Evolutionary conservation across 768 basidiomycete genomes (phyloP).

Genomic region (Hericium coralloides): DNA sequence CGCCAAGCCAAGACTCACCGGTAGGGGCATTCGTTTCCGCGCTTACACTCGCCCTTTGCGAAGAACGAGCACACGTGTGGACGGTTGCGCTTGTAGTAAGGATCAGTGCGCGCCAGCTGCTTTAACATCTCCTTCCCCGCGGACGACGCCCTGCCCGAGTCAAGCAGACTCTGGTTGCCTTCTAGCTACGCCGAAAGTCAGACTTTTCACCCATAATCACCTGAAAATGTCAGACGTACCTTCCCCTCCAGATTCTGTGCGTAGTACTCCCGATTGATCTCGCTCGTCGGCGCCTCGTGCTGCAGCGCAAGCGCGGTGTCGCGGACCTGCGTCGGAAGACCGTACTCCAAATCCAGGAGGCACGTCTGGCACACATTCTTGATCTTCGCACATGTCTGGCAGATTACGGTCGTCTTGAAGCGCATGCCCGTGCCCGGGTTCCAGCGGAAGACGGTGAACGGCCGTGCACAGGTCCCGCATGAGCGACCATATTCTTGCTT

Average conservation of each 20-base stretch:
- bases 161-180: conserved; percentile 58
- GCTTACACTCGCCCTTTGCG: conserved; percentile 88
- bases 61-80: conserved; percentile 95
- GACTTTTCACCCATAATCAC: background rate
- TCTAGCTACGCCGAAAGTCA: conserved; percentile 41
- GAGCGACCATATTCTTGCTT: conserved; percentile 96
- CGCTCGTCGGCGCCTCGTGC: conserved; percentile 89
- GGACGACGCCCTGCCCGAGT: conserved; percentile 51
- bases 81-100: conserved; percentile 94
- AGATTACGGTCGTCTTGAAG: conserved; percentile 95
- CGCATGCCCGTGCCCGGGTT: conserved; percentile 91
- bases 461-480: conserved; percentile 95
- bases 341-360: conserved; percentile 91
- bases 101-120: conserved; percentile 87
- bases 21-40: conserved; percentile 91
- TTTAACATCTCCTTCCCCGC: conserved; percentile 97
- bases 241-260: conserved; percentile 88
- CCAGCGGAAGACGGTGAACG: conserved; percentile 97
- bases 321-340: conserved; percentile 91
- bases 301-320: conserved; percentile 86
- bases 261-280: conserved; percentile 94
- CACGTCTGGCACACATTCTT: conserved; percentile 98
- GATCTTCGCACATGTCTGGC: conserved; percentile 94
- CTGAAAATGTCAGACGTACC: conserved; percentile 31
- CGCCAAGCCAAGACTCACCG: conserved; percentile 29